Conservation (phyloP, 2,329 filamentous ascomycete genomes). For the Sporothrix variecibatus region DNA sequence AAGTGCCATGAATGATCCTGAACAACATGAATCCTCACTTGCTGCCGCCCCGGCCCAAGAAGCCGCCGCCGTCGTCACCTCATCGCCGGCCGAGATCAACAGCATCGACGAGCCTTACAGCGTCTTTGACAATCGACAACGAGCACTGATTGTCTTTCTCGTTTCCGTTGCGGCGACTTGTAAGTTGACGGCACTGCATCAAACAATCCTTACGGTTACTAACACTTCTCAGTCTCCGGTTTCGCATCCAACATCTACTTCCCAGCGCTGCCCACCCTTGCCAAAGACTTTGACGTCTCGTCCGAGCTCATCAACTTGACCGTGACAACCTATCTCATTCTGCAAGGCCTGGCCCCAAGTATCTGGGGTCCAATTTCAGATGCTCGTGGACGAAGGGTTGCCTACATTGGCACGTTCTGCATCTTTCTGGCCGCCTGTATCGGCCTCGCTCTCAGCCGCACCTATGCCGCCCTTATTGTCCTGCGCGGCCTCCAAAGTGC, state of each 20-base stretch:
- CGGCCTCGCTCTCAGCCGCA: slow-evolving; percentile 59
- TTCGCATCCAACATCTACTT: slow-evolving; percentile 62
- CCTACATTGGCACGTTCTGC: slow-evolving; percentile 59
- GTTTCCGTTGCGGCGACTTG: slow-evolving; percentile 55
- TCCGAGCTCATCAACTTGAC: slow-evolving; percentile 50
- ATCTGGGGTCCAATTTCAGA: slow-evolving; percentile 64
- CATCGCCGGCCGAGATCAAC: background rate
- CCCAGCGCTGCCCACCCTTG: slow-evolving; percentile 45
- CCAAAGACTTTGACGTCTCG: slow-evolving; percentile 42
- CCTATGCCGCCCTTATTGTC: slow-evolving; percentile 59
- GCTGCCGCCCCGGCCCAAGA: background rate
- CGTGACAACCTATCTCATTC: slow-evolving; percentile 62
- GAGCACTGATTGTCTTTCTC: slow-evolving; percentile 48
- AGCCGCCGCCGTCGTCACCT: background rate
- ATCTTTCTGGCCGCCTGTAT: slow-evolving; percentile 62
- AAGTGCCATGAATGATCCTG: background rate
- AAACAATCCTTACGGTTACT: background rate
- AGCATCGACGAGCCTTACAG: slow-evolving; percentile 42
- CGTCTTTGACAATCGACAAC: slow-evolving; percentile 54
- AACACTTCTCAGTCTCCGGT: slow-evolving; percentile 47
- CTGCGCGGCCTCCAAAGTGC: slow-evolving; percentile 63
- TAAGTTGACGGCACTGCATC: slow-evolving; percentile 34
- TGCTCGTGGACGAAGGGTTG: slow-evolving; percentile 59
- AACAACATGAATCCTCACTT: background rate
- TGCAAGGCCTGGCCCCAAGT: slow-evolving; percentile 63